Conservation (phyloP, 1,139 yeast genomes). For the Tardiomyces depauwii region DNA sequence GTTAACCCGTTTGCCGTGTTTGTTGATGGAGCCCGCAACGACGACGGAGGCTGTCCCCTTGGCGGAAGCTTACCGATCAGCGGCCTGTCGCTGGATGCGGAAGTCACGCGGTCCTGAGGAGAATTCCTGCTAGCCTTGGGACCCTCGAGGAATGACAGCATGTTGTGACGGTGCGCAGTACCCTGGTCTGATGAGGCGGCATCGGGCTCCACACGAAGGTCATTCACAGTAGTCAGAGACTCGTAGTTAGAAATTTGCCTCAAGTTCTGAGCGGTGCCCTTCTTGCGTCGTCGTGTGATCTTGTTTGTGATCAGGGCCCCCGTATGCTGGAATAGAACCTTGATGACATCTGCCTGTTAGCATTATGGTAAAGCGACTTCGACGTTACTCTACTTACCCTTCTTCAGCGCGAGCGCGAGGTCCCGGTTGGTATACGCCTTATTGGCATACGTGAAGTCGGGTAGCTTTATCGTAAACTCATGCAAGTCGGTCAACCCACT, state of each 20-base stretch:
- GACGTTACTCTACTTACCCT: slow-evolving; percentile 22
- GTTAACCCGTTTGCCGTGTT: no score
- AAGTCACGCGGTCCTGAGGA: no score
- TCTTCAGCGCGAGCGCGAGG: slow-evolving; percentile 48
- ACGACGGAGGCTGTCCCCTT: no score
- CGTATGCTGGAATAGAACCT: slow-evolving; percentile 58
- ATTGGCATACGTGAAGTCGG: slow-evolving; percentile 50
- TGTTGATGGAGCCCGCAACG: no score
- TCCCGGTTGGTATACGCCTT: slow-evolving; percentile 77
- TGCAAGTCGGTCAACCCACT: slow-evolving; percentile 62
- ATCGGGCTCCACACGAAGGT: slow-evolving; percentile 7
- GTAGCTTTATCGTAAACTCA: slow-evolving; percentile 52
- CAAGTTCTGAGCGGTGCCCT: slow-evolving; percentile 11
- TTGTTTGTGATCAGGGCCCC: slow-evolving; percentile 77
- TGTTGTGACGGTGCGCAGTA: background rate
- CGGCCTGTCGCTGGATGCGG: no score
- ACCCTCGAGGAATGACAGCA: background rate
- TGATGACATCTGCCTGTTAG: slow-evolving; percentile 34
- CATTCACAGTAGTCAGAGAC: slow-evolving; percentile 24
- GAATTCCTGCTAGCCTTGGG: no score
- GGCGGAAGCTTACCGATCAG: no score
- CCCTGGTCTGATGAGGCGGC: no score
- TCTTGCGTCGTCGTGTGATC: slow-evolving; percentile 33
- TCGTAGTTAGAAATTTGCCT: slow-evolving; percentile 25
- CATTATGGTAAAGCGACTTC: no score